Evolutionary conservation across 352 stramenopile genomes (phyloP).

Genomic region (Sclerospora graminicola): DNA sequence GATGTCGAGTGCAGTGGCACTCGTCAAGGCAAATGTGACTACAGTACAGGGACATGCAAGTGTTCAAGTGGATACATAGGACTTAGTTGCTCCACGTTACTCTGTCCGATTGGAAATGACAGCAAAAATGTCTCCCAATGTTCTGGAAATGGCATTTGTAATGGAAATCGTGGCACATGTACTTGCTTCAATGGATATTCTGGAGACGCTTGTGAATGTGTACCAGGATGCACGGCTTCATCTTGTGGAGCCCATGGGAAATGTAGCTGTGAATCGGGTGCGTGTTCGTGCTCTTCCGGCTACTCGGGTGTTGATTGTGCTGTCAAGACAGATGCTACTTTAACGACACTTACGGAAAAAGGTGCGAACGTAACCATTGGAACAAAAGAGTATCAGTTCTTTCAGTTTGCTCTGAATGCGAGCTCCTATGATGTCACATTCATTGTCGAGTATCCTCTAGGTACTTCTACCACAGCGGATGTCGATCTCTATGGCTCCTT

Average conservation of each 20-base stretch:
- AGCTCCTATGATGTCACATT: conserved; percentile 68
- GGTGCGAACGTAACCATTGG: conserved; percentile 17
- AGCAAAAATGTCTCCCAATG: conserved; percentile 46
- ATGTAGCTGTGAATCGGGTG: conserved; percentile 56
- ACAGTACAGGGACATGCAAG: conserved; percentile 28
- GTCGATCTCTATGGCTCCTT: conserved; percentile 39
- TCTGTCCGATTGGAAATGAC: conserved; percentile 27
- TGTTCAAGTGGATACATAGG: conserved; percentile 47
- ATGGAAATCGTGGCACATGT: conserved; percentile 36
- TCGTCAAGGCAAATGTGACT: conserved; percentile 35
- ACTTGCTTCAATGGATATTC: conserved; percentile 42
- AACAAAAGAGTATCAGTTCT: conserved; percentile 61
- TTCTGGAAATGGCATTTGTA: conserved; percentile 52
- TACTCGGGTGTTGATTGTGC: conserved; percentile 38
- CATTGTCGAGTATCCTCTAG: conserved; percentile 38
- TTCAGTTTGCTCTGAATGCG: conserved; percentile 43
- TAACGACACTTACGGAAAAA: conserved; percentile 23
- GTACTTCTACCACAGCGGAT: too few species aligned
- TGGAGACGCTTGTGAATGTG: conserved; percentile 57
- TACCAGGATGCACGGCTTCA: conserved; percentile 40
- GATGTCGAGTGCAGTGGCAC: conserved; percentile 31
- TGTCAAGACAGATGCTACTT: conserved; percentile 3
- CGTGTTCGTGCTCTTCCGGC: conserved; percentile 39
- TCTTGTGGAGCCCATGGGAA: conserved; percentile 31
- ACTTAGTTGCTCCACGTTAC: conserved; percentile 40